Percentiles rank a stretch among this genome's conserved stretches.
These are phyloP conservation scores for Gigaspora rosea DNA, from an alignment of 192 early-diverging fungal species.

Conservation along the genomic window DNA sequence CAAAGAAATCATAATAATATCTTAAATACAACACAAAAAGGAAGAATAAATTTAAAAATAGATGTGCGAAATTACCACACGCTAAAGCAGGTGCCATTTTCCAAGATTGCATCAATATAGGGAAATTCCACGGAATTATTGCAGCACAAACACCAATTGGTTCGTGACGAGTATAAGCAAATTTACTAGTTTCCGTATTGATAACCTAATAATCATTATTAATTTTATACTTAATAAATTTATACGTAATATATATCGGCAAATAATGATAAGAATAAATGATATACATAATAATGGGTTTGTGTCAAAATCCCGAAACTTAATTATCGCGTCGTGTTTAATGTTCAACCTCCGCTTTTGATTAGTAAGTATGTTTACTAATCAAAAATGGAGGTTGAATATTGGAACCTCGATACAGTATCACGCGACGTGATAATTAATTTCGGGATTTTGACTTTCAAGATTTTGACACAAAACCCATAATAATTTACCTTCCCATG, in stretches of 20 bases:
- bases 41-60: background rate
- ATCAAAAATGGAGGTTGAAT: too few relatives aligned
- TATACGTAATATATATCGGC: too few relatives aligned
- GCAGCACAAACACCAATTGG: conserved; percentile 76
- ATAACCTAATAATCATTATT: background rate
- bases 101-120: conserved; percentile 74
- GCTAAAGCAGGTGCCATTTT: conserved; percentile 80
- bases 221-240: background rate
- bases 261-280: background rate
- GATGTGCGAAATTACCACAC: background rate
- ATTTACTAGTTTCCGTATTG: background rate
- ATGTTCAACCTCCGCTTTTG: too few relatives aligned
- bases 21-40: background rate
- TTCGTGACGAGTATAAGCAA: conserved; percentile 55
- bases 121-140: conserved; percentile 80
- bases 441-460: too few relatives aligned
- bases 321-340: too few relatives aligned
- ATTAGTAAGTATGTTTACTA: too few relatives aligned
- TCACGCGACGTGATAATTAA: too few relatives aligned
- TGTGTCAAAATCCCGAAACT: too few relatives aligned
- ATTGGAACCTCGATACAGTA: too few relatives aligned
- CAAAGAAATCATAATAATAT: background rate
- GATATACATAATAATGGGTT: too few relatives aligned
- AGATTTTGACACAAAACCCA: too few relatives aligned
- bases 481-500: conserved; percentile 43